These are phyloP conservation scores for Stemphylium beticola DNA, from an alignment of 2,329 filamentous ascomycete genomes.

Conservation along the genomic window DNA sequence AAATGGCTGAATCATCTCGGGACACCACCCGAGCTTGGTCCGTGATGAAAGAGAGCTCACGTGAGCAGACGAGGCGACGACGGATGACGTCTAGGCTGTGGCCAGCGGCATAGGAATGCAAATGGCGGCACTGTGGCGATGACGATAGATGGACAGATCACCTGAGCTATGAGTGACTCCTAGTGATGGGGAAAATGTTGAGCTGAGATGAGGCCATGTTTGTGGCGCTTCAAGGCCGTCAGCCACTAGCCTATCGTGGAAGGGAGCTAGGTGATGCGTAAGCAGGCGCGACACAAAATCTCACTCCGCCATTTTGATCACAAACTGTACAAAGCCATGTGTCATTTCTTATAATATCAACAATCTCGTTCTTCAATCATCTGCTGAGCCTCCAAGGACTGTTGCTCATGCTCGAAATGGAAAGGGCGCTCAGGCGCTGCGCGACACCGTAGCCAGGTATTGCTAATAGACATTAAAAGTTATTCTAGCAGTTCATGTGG, in stretches of 20 bases:
- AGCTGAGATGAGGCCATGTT: conserved; percentile 10
- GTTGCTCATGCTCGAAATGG: neutral
- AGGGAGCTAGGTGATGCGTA: conserved; percentile 16
- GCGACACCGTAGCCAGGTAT: neutral
- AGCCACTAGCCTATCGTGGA: conserved; percentile 5
- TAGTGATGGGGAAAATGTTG: conserved; percentile 6
- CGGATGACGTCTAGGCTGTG: neutral
- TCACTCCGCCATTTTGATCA: conserved; percentile 21
- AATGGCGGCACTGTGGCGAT: conserved; percentile 2
- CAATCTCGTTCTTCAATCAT: neutral
- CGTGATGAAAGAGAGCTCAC: conserved; percentile 11
- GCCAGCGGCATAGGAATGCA: conserved; percentile 4
- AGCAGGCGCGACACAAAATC: conserved; percentile 17
- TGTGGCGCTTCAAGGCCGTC: conserved; percentile 3
- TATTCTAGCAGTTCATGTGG: neutral
- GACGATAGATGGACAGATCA: conserved; percentile 8
- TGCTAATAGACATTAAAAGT: neutral
- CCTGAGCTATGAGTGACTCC: neutral
- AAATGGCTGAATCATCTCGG: conserved; percentile 26
- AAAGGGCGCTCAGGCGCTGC: neutral
- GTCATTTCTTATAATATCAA: neutral
- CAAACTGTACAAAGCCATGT: neutral
- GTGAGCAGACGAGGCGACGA: conserved; percentile 9
- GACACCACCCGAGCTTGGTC: conserved; percentile 18
- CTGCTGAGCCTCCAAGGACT: neutral